These are phyloP conservation scores for Murraya paniculata DNA, from an alignment of 345 rosid genomes.

Conservation along the genomic window DNA sequence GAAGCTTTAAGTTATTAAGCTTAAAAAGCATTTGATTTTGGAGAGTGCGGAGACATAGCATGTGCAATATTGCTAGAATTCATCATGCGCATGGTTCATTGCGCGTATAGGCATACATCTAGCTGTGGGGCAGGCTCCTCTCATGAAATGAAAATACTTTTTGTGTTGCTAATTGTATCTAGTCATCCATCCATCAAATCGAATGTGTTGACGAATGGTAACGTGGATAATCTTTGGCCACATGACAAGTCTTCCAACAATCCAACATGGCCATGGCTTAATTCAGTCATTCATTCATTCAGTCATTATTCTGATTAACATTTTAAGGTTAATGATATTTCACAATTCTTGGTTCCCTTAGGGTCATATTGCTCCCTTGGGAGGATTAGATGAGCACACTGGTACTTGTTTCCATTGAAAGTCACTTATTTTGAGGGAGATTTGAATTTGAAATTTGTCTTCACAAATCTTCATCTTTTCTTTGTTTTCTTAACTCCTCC, in stretches of 20 bases:
- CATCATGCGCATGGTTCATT: slow-evolving; percentile 24
- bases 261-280: neutral
- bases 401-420: too few relatives aligned
- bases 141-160: neutral
- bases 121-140: neutral
- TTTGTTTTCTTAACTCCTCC: neutral
- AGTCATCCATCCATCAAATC: neutral
- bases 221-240: neutral
- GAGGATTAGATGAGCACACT: too few relatives aligned
- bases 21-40: neutral
- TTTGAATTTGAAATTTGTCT: neutral
- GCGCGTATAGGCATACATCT: slow-evolving; percentile 6
- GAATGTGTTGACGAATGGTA: slow-evolving; percentile 8
- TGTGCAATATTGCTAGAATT: slow-evolving; percentile 29
- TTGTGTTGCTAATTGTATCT: slow-evolving; percentile 2
- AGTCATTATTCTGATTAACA: neutral
- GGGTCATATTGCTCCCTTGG: too few relatives aligned
- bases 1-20: neutral
- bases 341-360: too few relatives aligned
- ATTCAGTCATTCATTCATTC: too few relatives aligned
- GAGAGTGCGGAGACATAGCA: slow-evolving; percentile 32
- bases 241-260: neutral
- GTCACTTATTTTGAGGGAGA: neutral
- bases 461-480: neutral
- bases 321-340: neutral